Conservation (phyloP, 2,329 filamentous ascomycete species). For the Microsporum audouinii region DNA sequence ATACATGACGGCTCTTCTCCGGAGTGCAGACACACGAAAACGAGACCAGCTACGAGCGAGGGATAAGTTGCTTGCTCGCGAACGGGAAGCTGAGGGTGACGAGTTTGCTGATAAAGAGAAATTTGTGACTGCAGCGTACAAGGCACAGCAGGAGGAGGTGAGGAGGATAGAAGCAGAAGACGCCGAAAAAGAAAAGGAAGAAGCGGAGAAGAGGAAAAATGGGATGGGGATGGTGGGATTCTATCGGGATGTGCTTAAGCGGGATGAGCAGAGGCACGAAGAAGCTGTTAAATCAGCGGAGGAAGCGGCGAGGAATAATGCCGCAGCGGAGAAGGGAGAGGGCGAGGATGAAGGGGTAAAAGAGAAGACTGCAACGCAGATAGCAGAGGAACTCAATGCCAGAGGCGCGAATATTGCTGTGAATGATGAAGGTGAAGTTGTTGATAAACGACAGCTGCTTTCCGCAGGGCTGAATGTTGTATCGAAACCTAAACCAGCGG, state of each 20-base stretch:
- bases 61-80: conserved; percentile 49
- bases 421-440: conserved; percentile 54
- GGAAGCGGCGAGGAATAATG: conserved; percentile 25
- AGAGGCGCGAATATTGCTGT: conserved; percentile 43
- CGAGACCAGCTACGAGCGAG: conserved; percentile 51
- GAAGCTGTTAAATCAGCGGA: conserved; percentile 46
- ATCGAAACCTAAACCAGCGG: conserved; percentile 39
- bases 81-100: conserved; percentile 55
- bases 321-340: conserved; percentile 25
- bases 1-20: conserved; percentile 50
- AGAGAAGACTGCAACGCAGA: conserved; percentile 40
- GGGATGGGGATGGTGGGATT: conserved; percentile 49
- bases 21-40: conserved; percentile 50
- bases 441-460: conserved; percentile 53
- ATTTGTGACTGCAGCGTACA: conserved; percentile 55
- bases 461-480: conserved; percentile 51
- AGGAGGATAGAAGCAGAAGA: conserved; percentile 48
- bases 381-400: conserved; percentile 45
- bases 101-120: conserved; percentile 56
- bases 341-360: conserved; percentile 19
- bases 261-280: conserved; percentile 46
- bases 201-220: conserved; percentile 40
- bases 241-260: conserved; percentile 48
- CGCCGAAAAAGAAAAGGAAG: conserved; percentile 41
- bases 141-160: conserved; percentile 52